These are phyloP conservation scores for Grosmannia clavigera DNA, from an alignment of 2,329 filamentous ascomycete genomes.

Conservation along the genomic window DNA sequence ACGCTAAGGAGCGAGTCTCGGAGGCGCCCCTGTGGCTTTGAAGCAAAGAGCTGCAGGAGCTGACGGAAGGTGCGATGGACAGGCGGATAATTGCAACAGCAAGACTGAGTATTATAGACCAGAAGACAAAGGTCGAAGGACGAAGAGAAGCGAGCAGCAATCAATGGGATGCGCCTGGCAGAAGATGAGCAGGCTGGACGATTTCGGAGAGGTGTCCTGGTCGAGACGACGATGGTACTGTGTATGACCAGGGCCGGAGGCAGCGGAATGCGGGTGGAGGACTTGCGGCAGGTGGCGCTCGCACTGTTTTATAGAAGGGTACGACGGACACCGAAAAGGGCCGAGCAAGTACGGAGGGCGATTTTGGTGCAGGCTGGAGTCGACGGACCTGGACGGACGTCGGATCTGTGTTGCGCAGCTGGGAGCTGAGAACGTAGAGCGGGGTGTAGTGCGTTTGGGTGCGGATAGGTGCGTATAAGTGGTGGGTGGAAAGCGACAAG, in stretches of 20 bases:
- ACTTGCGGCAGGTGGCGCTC: background rate
- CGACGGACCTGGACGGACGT: background rate
- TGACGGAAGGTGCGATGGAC: background rate
- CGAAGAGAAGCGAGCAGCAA: background rate
- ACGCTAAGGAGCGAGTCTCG: constrained; percentile 3
- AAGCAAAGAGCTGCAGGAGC: background rate
- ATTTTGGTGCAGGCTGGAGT: background rate
- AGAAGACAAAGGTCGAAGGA: background rate
- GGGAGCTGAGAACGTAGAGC: background rate
- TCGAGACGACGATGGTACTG: background rate
- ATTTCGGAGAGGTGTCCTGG: background rate
- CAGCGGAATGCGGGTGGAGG: background rate
- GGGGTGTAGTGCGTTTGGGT: background rate
- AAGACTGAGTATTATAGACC: background rate
- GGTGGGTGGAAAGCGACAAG: background rate
- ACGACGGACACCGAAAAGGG: background rate
- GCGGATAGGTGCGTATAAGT: background rate
- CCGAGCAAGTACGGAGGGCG: background rate
- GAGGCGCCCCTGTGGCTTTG: background rate
- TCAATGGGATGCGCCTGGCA: background rate
- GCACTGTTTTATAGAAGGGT: background rate
- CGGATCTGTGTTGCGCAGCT: background rate
- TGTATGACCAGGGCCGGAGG: background rate
- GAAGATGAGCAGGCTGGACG: background rate
- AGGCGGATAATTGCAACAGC: background rate